Percentiles rank a stretch among this genome's conserved stretches.
Evolutionary conservation across 2,329 filamentous ascomycete species (phyloP).

Genomic region (Aspergillus jensenii): DNA sequence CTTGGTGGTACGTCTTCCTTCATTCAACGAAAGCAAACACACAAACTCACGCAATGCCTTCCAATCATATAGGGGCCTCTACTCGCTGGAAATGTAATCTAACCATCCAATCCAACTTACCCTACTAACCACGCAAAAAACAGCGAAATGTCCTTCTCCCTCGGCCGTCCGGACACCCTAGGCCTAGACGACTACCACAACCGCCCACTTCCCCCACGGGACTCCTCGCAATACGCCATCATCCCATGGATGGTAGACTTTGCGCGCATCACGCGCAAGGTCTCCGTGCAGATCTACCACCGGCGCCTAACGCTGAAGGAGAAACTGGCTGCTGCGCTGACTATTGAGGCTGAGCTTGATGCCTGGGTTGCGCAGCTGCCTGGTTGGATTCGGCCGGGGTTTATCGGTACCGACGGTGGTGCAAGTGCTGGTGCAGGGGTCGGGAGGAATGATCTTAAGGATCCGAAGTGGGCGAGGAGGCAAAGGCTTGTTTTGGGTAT

Average conservation of each 20-base stretch:
- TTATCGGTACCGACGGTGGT: conserved; percentile 2
- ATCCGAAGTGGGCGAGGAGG: conserved; percentile 39
- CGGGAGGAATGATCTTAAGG: conserved; percentile 27
- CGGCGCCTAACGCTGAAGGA: conserved; percentile 33
- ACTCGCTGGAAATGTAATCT: conserved; percentile 45
- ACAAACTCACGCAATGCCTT: background rate
- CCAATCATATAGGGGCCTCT: conserved; percentile 37
- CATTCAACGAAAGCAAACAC: background rate
- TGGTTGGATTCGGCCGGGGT: conserved; percentile 32
- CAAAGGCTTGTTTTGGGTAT: conserved; percentile 42
- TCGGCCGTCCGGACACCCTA: conserved; percentile 50
- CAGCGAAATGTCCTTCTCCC: conserved; percentile 50
- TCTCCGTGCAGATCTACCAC: conserved; percentile 44
- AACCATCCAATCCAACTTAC: background rate
- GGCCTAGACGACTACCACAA: conserved; percentile 53
- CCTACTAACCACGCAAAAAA: background rate
- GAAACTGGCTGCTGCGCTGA: conserved; percentile 34
- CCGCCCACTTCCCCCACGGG: conserved; percentile 37
- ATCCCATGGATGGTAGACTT: conserved; percentile 44
- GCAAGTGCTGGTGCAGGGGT: background rate
- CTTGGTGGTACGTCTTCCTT: conserved; percentile 44
- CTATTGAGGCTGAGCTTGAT: conserved; percentile 39
- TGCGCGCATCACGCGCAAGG: conserved; percentile 40
- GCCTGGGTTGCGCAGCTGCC: conserved; percentile 36
- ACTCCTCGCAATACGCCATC: conserved; percentile 39